Evolutionary conservation across 768 basidiomycete species (phyloP).

Genomic region (Termitomyces sp.): DNA sequence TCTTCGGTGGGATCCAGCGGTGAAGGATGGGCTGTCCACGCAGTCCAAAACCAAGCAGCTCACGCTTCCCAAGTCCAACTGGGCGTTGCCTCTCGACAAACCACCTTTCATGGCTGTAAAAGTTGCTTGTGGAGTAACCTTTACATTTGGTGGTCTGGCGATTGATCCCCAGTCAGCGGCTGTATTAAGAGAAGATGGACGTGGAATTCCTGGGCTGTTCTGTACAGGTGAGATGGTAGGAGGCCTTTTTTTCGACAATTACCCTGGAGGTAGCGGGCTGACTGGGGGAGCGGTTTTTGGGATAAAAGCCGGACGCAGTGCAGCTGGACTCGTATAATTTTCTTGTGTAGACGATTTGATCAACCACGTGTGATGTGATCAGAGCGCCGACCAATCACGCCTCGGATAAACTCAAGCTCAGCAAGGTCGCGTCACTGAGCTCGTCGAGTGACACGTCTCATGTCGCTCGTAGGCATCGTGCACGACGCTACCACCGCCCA

Average conservation of each 20-base stretch:
- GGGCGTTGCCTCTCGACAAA: constrained; percentile 52
- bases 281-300: constrained; percentile 66
- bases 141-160: constrained; percentile 65
- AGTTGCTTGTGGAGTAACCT: constrained; percentile 65
- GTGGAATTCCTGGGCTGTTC: constrained; percentile 49
- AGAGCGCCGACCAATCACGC: neutral
- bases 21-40: constrained; percentile 59
- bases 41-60: constrained; percentile 31
- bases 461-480: constrained; percentile 21
- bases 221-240: constrained; percentile 70
- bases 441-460: constrained; percentile 7
- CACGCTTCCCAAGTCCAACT: constrained; percentile 55
- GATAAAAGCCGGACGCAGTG: constrained; percentile 44
- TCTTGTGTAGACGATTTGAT: neutral
- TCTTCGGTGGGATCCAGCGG: constrained; percentile 51
- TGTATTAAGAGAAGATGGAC: constrained; percentile 39
- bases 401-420: constrained; percentile 1
- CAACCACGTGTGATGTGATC: constrained; percentile 15
- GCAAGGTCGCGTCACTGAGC: neutral
- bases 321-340: constrained; percentile 24
- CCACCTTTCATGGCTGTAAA: constrained; percentile 61
- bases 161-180: constrained; percentile 50
- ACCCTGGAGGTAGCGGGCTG: constrained; percentile 65
- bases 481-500: constrained; percentile 11
- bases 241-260: constrained; percentile 57